Conservation (phyloP, 495 filamentous ascomycete genomes). For the Talaromyces ruber region DNA sequence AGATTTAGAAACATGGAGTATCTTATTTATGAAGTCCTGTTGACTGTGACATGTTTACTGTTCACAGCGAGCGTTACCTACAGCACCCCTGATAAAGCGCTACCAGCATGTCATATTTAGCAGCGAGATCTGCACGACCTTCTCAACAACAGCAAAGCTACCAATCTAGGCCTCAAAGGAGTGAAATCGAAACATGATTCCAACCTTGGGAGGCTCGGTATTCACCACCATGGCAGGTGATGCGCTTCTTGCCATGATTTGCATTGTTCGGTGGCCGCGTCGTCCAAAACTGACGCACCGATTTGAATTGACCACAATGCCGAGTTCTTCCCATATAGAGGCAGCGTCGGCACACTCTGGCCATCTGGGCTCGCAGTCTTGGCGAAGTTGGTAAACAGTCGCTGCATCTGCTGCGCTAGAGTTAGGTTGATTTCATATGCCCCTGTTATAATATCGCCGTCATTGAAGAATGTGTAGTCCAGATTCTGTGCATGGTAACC, state of each 20-base stretch:
- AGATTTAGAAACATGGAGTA: not conserved
- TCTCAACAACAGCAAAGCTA: too few species aligned
- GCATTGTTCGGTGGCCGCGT: not conserved
- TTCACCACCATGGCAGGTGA: not conserved
- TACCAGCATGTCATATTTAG: too few species aligned
- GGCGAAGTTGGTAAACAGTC: not conserved
- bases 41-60: not conserved
- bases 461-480: not conserved
- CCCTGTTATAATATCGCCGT: not conserved
- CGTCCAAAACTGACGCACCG: not conserved
- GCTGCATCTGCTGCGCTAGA: not conserved
- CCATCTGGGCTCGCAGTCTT: not conserved
- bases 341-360: not conserved
- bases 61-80: too few species aligned
- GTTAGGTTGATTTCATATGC: not conserved
- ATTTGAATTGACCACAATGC: not conserved
- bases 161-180: too few species aligned
- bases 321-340: not conserved
- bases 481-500: not conserved
- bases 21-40: not conserved
- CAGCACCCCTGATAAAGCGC: too few species aligned
- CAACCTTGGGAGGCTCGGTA: not conserved
- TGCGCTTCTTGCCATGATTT: not conserved
- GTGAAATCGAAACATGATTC: not conserved
- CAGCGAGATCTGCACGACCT: too few species aligned